Evolutionary conservation across 2,329 filamentous ascomycete genomes (phyloP).

Genomic region (Ceratocystis cacaofunesta): DNA sequence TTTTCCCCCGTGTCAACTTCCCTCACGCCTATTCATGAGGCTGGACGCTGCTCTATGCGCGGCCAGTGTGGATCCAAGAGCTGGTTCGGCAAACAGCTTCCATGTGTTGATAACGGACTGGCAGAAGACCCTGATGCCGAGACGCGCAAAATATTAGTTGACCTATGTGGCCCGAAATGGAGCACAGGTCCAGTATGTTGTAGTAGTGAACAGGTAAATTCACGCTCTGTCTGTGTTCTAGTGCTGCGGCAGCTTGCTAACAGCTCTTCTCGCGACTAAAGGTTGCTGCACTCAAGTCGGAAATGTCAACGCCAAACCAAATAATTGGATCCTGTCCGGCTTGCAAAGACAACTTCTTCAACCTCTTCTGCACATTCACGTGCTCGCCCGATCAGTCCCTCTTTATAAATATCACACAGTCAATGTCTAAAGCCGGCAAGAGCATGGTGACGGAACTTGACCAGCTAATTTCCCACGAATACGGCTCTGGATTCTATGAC

Average conservation of each 20-base stretch:
- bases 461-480: constrained; percentile 71
- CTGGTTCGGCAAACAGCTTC: constrained; percentile 77
- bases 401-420: constrained; percentile 82
- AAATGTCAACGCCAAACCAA: constrained; percentile 72
- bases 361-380: constrained; percentile 94
- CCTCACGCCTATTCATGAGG: constrained; percentile 55
- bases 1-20: constrained; percentile 5
- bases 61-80: constrained; percentile 84
- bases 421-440: constrained; percentile 44
- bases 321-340: constrained; percentile 90
- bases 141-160: constrained; percentile 62
- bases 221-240: not conserved
- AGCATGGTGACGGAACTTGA: constrained; percentile 67
- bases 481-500: constrained; percentile 78
- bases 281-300: constrained; percentile 66
- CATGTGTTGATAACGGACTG: constrained; percentile 79
- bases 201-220: constrained; percentile 53
- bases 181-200: constrained; percentile 73
- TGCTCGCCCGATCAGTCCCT: constrained; percentile 94
- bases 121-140: constrained; percentile 59
- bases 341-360: constrained; percentile 97
- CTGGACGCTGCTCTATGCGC: constrained; percentile 76
- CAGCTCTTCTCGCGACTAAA: constrained; percentile 23
- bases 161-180: constrained; percentile 82
- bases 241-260: constrained; percentile 7